Evolutionary conservation across 2,329 filamentous ascomycete genomes (phyloP).

Genomic region (Cladophialophora chaetospira): DNA sequence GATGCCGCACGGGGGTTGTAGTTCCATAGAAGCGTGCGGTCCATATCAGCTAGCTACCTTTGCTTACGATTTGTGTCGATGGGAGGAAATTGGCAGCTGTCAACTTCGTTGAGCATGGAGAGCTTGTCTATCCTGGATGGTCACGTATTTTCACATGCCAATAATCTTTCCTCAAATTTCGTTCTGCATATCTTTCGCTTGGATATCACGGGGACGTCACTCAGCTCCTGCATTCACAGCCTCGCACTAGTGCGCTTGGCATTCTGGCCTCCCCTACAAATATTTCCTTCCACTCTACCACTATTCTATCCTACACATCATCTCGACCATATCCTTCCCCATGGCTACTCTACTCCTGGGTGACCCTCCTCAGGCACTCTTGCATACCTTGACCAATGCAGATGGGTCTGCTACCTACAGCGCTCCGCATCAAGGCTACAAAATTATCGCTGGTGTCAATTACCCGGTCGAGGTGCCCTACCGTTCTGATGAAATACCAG

Average conservation of each 20-base stretch:
- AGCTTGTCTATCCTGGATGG: no score
- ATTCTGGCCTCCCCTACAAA: neutral
- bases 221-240: conserved; percentile 9
- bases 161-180: no score
- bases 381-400: conserved; percentile 27
- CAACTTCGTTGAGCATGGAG: no score
- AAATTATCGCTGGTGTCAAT: conserved; percentile 82
- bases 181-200: neutral
- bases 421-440: conserved; percentile 67
- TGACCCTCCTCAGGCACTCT: conserved; percentile 22
- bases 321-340: neutral
- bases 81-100: no score
- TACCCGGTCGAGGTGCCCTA: conserved; percentile 83
- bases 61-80: no score
- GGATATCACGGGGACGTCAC: neutral
- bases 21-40: no score
- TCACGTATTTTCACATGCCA: no score
- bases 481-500: conserved; percentile 84
- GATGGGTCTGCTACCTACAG: conserved; percentile 33
- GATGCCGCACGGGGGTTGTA: no score
- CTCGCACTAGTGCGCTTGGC: conserved; percentile 11
- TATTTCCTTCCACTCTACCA: neutral
- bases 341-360: conserved; percentile 15
- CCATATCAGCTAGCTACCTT: no score
- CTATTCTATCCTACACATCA: neutral